Evolutionary conservation across 1,139 yeast genomes (phyloP).

Genomic region (Lodderomyces parapsilosis): DNA sequence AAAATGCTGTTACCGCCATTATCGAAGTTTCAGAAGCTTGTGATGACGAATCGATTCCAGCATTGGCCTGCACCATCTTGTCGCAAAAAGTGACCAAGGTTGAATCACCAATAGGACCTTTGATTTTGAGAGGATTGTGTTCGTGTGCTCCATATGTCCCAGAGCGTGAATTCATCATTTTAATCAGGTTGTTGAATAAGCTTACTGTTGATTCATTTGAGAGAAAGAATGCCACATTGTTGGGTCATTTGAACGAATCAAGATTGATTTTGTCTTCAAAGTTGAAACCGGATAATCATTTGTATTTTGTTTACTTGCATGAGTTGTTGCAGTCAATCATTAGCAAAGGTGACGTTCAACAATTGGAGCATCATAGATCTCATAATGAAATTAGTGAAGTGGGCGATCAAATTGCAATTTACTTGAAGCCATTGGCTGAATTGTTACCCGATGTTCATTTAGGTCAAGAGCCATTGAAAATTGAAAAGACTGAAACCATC

Average conservation of each 20-base stretch:
- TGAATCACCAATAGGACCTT: conserved; percentile 36
- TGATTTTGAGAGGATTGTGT: conserved; percentile 55
- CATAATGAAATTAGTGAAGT: conserved; percentile 75
- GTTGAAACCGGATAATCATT: conserved; percentile 40
- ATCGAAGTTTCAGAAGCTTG: conserved; percentile 68
- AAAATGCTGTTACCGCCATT: conserved; percentile 71
- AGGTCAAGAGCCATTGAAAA: conserved; percentile 33
- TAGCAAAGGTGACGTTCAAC: conserved; percentile 80
- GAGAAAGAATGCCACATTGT: conserved; percentile 30
- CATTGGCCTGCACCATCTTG: conserved; percentile 76
- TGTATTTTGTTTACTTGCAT: conserved; percentile 58
- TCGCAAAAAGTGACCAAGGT: conserved; percentile 70
- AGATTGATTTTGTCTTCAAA: conserved; percentile 53
- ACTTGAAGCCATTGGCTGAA: conserved; percentile 72
- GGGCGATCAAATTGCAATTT: conserved; percentile 69
- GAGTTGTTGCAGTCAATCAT: conserved; percentile 69
- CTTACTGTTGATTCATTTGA: conserved; percentile 34
- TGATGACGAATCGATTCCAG: conserved; percentile 73
- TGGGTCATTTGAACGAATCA: conserved; percentile 43
- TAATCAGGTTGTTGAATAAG: conserved; percentile 49
- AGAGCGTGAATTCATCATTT: conserved; percentile 56
- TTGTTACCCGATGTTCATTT: conserved; percentile 61
- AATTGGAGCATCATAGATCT: conserved; percentile 76
- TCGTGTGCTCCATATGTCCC: conserved; percentile 59
- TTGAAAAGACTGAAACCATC: conserved; percentile 47